Percentiles rank a stretch among this genome's conserved stretches.
Evolutionary conservation across 371 early-diverging fungal species (phyloP).

Genomic region (Parasitella parasitica): DNA sequence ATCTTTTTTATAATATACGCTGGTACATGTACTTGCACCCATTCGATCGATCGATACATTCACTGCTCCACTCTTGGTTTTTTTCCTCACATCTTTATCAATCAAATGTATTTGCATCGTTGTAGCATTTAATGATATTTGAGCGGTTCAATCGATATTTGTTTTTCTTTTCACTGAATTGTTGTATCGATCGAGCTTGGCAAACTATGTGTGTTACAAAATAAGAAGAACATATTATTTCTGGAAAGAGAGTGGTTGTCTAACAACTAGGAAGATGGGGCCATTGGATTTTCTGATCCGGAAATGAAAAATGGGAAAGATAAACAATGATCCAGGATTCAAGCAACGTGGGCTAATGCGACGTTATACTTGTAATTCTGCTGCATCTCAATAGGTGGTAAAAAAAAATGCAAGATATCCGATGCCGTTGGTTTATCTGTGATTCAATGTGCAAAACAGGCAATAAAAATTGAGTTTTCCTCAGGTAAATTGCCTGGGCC

Average conservation of each 20-base stretch:
- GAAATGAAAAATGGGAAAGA: not conserved
- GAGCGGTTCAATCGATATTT: not conserved
- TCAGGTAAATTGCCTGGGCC: slow-evolving; percentile 6
- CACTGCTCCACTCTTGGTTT: not conserved
- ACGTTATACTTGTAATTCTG: not conserved
- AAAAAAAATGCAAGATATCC: not conserved
- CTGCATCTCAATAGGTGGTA: not conserved
- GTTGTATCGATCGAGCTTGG: not conserved
- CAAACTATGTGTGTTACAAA: not conserved
- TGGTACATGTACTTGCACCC: not conserved
- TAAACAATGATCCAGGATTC: not conserved
- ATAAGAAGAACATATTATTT: not conserved
- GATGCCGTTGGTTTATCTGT: not conserved
- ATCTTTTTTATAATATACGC: not conserved
- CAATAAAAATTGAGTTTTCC: too few relatives aligned
- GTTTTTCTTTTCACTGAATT: not conserved
- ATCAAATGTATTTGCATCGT: not conserved
- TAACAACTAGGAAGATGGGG: not conserved
- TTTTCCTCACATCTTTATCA: not conserved
- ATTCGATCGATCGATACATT: slow-evolving; percentile 2
- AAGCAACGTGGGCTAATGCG: not conserved
- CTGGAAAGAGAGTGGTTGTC: not conserved
- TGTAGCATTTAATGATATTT: not conserved
- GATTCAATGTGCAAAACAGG: not conserved
- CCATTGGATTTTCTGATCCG: not conserved